A percentile compares a stretch with the other conserved stretches of the same genome.
These are phyloP conservation scores for Monosporascus sp. DNA, from an alignment of 2,329 filamentous ascomycete genomes.

Conservation along the genomic window DNA sequence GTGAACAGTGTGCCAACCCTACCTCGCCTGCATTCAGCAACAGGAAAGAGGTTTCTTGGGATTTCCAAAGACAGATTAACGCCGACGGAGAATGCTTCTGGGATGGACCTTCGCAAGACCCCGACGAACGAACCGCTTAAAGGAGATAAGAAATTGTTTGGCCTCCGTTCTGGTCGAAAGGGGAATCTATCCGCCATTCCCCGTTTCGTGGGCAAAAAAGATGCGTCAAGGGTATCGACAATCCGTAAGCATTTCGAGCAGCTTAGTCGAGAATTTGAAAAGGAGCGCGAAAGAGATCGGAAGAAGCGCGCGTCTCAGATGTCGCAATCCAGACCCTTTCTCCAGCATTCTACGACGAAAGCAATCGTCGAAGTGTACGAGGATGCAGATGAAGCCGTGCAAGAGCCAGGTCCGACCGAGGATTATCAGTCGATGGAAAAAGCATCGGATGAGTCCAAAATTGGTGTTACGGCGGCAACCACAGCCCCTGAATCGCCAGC, in stretches of 20 bases:
- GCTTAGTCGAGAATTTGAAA: slow-evolving; percentile 92
- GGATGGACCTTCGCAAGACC: slow-evolving; percentile 27
- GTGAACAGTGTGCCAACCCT: slow-evolving; percentile 32
- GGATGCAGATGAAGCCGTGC: slow-evolving; percentile 87
- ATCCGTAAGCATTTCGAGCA: slow-evolving; percentile 95
- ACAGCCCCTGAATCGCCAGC: slow-evolving; percentile 6
- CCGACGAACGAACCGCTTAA: slow-evolving; percentile 38
- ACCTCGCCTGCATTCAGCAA: slow-evolving; percentile 40
- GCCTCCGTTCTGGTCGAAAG: slow-evolving; percentile 61
- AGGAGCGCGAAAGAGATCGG: slow-evolving; percentile 82
- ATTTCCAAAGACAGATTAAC: slow-evolving; percentile 19
- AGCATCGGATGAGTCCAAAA: slow-evolving; percentile 29
- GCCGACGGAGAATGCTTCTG: slow-evolving; percentile 18
- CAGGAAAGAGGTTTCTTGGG: slow-evolving; percentile 35
- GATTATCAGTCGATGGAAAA: slow-evolving; percentile 47
- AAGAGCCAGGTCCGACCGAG: slow-evolving; percentile 65
- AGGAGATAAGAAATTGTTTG: slow-evolving; percentile 65
- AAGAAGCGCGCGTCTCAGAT: slow-evolving; percentile 75
- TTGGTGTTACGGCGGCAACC: slow-evolving; percentile 12
- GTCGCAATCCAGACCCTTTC: slow-evolving; percentile 69
- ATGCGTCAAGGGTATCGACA: slow-evolving; percentile 78
- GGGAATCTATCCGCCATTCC: slow-evolving; percentile 73
- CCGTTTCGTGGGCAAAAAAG: slow-evolving; percentile 72
- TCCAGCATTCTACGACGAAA: slow-evolving; percentile 84
- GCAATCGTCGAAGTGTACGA: slow-evolving; percentile 95